phyloP scores from a whole-genome alignment of 345 rosid genomes.

The Psidium friedrichsthalianum region DNA sequence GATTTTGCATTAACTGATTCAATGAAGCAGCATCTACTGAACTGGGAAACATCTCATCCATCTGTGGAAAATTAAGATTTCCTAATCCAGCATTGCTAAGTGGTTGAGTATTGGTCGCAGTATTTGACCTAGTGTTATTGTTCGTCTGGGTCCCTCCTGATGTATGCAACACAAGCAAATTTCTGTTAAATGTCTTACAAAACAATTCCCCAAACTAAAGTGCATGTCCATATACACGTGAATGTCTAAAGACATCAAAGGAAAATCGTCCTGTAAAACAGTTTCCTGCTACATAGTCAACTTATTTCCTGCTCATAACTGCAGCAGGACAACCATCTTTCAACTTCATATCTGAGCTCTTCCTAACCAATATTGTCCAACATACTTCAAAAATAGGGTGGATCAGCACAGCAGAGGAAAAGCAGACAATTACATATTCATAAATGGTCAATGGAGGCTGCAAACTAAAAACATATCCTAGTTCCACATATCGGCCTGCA shows the following conservation, averaged over 20 bases:
- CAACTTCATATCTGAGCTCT: not conserved
- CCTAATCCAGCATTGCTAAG: conserved; percentile 45
- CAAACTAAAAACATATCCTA: not conserved
- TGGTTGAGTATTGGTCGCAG: conserved; percentile 35
- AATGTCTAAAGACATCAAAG: not conserved
- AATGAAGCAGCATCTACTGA: conserved; percentile 30
- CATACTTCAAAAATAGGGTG: not conserved
- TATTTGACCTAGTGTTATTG: conserved; percentile 32
- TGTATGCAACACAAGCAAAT: conserved; percentile 1
- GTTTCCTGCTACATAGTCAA: not conserved
- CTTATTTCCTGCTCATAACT: not conserved
- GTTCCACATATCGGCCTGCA: not conserved
- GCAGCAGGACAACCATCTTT: not conserved
- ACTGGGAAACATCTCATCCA: conserved; percentile 36
- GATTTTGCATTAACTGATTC: conserved; percentile 59
- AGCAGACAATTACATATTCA: not conserved
- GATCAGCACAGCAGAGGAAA: not conserved
- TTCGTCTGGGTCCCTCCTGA: conserved; percentile 42
- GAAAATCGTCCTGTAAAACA: not conserved
- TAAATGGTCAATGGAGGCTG: not conserved
- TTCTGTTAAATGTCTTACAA: not conserved
- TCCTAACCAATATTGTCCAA: not conserved
- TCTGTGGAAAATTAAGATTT: conserved; percentile 42
- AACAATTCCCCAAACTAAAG: not conserved
- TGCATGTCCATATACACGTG: not conserved